phyloP scores from a whole-genome alignment of 192 early-diverging fungal genomes.

The Rhizoclosmatium globosum region DNA sequence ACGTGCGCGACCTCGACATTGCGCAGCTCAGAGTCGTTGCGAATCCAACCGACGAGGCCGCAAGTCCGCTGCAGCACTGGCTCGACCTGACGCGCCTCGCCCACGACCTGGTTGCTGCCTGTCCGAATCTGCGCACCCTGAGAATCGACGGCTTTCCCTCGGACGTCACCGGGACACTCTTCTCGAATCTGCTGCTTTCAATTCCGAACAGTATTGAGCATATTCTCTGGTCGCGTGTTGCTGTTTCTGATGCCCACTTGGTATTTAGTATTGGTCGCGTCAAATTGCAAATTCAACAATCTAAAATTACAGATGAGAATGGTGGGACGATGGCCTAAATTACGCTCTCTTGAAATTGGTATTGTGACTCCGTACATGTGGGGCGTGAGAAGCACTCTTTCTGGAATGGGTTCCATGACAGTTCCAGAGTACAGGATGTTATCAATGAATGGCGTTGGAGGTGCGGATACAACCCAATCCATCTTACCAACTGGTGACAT shows the following conservation, averaged over 20 bases:
- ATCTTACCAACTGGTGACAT: neutral
- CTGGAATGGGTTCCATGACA: neutral
- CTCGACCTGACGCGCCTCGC: slow-evolving; percentile 12
- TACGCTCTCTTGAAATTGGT: slow-evolving; percentile 17
- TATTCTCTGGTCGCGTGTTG: slow-evolving; percentile 18
- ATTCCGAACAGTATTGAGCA: neutral
- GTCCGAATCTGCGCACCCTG: slow-evolving; percentile 4
- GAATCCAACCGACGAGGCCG: neutral
- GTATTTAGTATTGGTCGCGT: neutral
- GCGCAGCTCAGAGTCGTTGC: neutral
- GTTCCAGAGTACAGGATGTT: neutral
- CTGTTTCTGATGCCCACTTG: slow-evolving; percentile 24
- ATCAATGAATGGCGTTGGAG: slow-evolving; percentile 21
- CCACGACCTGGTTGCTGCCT: neutral
- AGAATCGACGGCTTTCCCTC: slow-evolving; percentile 27
- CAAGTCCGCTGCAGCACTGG: slow-evolving; percentile 19
- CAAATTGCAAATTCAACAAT: neutral
- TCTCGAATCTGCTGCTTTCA: slow-evolving; percentile 15
- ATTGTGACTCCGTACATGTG: slow-evolving; percentile 35
- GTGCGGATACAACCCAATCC: neutral
- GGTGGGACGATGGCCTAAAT: slow-evolving; percentile 25
- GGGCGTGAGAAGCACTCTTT: slow-evolving; percentile 12
- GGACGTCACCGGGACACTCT: slow-evolving; percentile 26
- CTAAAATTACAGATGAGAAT: slow-evolving; percentile 22
- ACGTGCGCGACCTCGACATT: slow-evolving; percentile 13